Evolutionary conservation across 805 yeast genomes (phyloP), one percentile per base, ranked within the genome.

Genomic region (Pichia occidentalis): DNA sequence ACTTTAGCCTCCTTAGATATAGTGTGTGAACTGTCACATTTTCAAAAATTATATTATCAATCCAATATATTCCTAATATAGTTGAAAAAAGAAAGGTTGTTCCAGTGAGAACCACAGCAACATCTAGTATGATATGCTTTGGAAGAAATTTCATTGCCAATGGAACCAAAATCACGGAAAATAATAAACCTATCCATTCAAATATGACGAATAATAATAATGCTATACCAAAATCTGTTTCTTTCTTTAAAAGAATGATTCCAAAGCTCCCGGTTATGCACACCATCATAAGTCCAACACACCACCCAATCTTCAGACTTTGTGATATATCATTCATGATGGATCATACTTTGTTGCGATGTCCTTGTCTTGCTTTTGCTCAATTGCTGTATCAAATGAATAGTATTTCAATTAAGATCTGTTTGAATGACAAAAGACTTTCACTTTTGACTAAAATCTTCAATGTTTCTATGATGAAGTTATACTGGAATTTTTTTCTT

Each of bases 31-130:
- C 19, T 4, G 5, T 29, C 6, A 30, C 14, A 13, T 23, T 18
- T 14, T 13, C 18, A 3, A 27, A 32, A 8, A 40, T 32, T 4
- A 40, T 17, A 21, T 25, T 13, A 23, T 43, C 36, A n/a, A 40
- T 43, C 44, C 44, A 40, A 20, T 40, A 43, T 12, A 40, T 43
- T 22, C 46, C 40, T 18, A 36, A 4, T 6, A 29, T 14, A 10
- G 35, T 33, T 9, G 44, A 37, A 19, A 13, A 38, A 14, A 23
- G 12, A 19, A 12, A 14, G n/a, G 30, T 20, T 21, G 25, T 26
- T 4, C n/a, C n/a, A n/a, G n/a, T n/a, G n/a, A n/a, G n/a, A n/a
- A n/a, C n/a, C n/a, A n/a, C n/a, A n/a, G n/a, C n/a, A n/a, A n/a
- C n/a, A n/a, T n/a, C n/a, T n/a, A n/a, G n/a, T n/a, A n/a, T 8